These are phyloP conservation scores for Podospora comata DNA, from an alignment of 495 filamentous ascomycete species.

Conservation along the genomic window DNA sequence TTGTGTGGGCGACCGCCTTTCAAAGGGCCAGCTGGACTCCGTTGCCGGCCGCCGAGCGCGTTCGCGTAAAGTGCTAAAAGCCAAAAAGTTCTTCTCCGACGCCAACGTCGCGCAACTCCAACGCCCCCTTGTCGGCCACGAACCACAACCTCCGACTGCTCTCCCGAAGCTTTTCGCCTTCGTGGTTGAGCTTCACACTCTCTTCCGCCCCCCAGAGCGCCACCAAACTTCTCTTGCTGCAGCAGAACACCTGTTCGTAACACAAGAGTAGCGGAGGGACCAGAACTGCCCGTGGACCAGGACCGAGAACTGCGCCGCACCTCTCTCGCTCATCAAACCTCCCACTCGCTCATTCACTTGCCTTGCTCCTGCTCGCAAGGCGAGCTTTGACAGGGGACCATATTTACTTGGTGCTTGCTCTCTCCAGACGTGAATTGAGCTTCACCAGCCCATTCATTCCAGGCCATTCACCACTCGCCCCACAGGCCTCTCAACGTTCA, in stretches of 20 bases:
- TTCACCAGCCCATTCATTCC: not conserved
- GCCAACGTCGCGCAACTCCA: constrained; percentile 18
- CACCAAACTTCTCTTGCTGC: constrained; percentile 2
- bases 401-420: not conserved
- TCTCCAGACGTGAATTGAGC: not conserved
- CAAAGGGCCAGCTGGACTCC: constrained; percentile 6
- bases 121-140: constrained; percentile 11
- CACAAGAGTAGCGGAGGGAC: constrained; percentile 11
- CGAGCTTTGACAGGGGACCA: not conserved
- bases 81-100: constrained; percentile 23
- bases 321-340: not conserved
- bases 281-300: not conserved
- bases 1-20: constrained; percentile 1
- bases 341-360: not conserved
- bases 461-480: not conserved
- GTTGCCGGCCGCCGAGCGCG: constrained; percentile 15
- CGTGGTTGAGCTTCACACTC: constrained; percentile 7
- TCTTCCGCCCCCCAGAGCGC: constrained; percentile 4
- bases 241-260: not conserved
- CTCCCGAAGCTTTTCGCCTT: constrained; percentile 1
- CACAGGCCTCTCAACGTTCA: constrained; percentile 1
- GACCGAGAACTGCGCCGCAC: constrained; percentile 11
- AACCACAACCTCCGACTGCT: constrained; percentile 13
- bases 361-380: not conserved
- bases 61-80: constrained; percentile 23